Base-by-base conservation (phyloP, 371 early-diverging fungal genomes). In the Mortierella sp. region DNA sequence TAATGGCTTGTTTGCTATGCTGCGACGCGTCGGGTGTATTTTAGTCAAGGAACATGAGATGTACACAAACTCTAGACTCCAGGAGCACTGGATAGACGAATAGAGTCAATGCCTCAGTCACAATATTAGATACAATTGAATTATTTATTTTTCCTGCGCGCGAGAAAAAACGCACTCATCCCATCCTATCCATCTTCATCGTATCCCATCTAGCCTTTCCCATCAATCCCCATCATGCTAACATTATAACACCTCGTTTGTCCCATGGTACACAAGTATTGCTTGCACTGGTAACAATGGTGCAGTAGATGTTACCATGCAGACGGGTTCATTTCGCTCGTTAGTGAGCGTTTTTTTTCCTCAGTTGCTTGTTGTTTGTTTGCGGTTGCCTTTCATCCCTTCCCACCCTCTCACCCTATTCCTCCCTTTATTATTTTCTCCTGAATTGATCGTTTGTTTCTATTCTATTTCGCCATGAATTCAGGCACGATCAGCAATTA, bases 301-400 rank as follows among this genome's bases (percentile, higher is more conserved):
- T 31, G 34, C 63, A 63, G 13, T n/a, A 8, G 28, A 26, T 58
- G 28, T 31, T 63, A 68, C 68, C 68, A 68, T 68, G 68, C 38
- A 68, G 68, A 24, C 24, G 68, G 68, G 68, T 24, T 21, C 68
- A 24, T 38, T 50, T 65, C 68, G 68, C 24, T 65, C 68, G 68
- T 68, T 68, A 68, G 42, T 3, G 63, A 63, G 34, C 31, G 55
- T 55, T 21, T 24, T 55, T 54, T 19, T 54, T 52, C 54, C 54
- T 52, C 7, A 21, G 21, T 24, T 28, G 26, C 0, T 11, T 9
- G 11, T 28, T 42, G 68, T 65, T 65, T 38, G 65, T 6, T 7
- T 65, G 65, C n/a, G n/a, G n/a, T n/a, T n/a, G n/a, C n/a, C n/a
- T n/a, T n/a, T n/a, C n/a, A n/a, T n/a, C 26, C 28, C 5, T 55